Conservation (phyloP, 768 basidiomycete genomes). For the Termitomyces sp. region DNA sequence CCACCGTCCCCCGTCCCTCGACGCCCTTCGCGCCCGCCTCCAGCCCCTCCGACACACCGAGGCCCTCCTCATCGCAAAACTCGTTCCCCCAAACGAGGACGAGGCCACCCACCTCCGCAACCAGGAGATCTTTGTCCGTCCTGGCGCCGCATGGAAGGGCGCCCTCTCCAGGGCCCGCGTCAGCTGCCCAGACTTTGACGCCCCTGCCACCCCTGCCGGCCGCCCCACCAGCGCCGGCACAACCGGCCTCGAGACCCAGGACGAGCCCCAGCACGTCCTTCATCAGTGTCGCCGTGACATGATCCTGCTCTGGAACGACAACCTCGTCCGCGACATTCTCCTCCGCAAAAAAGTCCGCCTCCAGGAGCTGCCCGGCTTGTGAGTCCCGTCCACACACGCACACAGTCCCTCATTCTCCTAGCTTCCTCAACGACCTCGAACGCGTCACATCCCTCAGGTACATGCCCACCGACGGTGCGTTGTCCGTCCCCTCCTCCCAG, state of each 20-base stretch:
- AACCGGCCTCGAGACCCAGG: constrained; percentile 39
- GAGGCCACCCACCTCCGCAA: constrained; percentile 40
- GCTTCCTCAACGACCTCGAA: constrained; percentile 66
- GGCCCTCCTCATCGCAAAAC: constrained; percentile 58
- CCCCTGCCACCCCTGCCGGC: neutral
- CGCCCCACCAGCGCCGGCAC: constrained; percentile 38
- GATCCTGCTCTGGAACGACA: constrained; percentile 62
- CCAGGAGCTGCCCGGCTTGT: constrained; percentile 76
- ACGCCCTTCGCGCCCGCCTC: constrained; percentile 56
- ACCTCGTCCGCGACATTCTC: constrained; percentile 49
- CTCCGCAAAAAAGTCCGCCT: constrained; percentile 52
- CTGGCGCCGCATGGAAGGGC: constrained; percentile 64
- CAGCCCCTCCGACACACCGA: constrained; percentile 68
- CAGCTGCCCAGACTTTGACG: constrained; percentile 7
- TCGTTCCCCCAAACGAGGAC: constrained; percentile 65
- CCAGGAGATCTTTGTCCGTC: constrained; percentile 57
- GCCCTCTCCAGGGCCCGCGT: constrained; percentile 42
- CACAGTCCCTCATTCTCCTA: constrained; percentile 18
- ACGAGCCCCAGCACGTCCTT: constrained; percentile 57
- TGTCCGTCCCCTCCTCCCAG: neutral
- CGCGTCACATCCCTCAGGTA: constrained; percentile 60
- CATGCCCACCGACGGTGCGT: constrained; percentile 61
- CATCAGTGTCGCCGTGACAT: constrained; percentile 59
- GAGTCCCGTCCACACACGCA: constrained; percentile 21
- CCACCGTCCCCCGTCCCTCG: constrained; percentile 32